Evolutionary conservation across 2,329 filamentous ascomycete species (phyloP), one percentile per base, ranked within the genome.

Genomic region (Sporothrix schenckii): DNA sequence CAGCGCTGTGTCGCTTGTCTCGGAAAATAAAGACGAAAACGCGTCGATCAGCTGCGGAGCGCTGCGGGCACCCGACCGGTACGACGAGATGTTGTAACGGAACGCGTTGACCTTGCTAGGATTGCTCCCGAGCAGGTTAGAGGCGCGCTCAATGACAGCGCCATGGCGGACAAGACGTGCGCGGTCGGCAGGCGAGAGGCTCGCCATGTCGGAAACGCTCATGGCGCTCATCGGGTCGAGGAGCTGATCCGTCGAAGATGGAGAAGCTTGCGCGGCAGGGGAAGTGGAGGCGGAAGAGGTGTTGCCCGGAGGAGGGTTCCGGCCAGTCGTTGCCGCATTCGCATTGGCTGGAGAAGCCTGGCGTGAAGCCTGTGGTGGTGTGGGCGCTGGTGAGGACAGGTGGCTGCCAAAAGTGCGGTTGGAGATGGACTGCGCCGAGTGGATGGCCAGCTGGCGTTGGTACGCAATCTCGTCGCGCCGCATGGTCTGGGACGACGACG

Each of bases 371-470:
- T 56, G 47, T 21, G 74, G 71, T 11, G 76, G 74, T 4, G 74
- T 80, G 75, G 81, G 76, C 56, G 85, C 79, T 68, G 80, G 77
- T 24, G 85, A 79, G n/a, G 91, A 92, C 66, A 97, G 85, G 75
- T 93, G 90, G 7, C 93, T 93, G 56, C 94, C 93, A 81, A 97
- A 97, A 2, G 89, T 93, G 56, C 93, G 88, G 58, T 87, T 90
- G 0, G 92, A 88, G 0, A 92, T 86, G 0, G 93, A 92, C 77
- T 96, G 93, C 0, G 93, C 90, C 66, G 90, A 94, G 75, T 97
- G 93, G 66, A 98, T 93, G 53, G 93, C 94, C 84, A 97, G 89
- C 76, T 97, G 93, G 66, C 95, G 86, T 77, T 98, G 94, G 78
- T 93, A 97, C 2, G 95, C 94, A 68, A 97, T 82, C 79, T 98